A percentile compares a stretch with the other conserved stretches of the same genome.
Conservation (phyloP, 306 rosid species). For the Canavalia gladiata region DNA sequence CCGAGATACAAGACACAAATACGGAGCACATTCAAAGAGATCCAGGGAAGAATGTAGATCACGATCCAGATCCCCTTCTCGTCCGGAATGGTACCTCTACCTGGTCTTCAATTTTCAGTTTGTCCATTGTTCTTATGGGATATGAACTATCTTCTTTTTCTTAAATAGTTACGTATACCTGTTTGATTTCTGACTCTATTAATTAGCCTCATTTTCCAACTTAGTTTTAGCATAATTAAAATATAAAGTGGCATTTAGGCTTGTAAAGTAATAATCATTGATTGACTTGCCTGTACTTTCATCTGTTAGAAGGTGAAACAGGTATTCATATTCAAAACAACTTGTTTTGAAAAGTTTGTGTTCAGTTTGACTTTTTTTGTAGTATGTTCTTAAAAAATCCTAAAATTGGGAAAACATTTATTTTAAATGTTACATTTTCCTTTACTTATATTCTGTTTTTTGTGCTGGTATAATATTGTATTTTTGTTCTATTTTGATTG, state of each 20-base stretch:
- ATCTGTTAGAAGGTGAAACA: background rate
- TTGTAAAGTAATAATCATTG: slow-evolving; percentile 3
- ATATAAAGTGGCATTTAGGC: slow-evolving; percentile 13
- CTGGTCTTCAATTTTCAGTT: slow-evolving; percentile 31
- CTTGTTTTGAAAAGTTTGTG: slow-evolving; percentile 9
- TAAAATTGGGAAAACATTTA: background rate
- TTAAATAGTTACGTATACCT: background rate
- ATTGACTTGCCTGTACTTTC: slow-evolving; percentile 9
- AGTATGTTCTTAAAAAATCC: background rate
- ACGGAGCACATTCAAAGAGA: slow-evolving; percentile 59
- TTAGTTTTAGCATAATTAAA: slow-evolving; percentile 21
- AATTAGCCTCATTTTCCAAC: slow-evolving; percentile 19
- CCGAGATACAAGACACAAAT: slow-evolving; percentile 66
- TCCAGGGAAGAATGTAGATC: slow-evolving; percentile 64
- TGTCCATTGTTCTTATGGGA: slow-evolving; percentile 36
- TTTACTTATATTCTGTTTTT: slow-evolving; percentile 5
- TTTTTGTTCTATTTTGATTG: slow-evolving; percentile 15
- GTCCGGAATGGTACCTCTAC: slow-evolving; percentile 55
- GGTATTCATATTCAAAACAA: background rate
- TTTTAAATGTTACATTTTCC: slow-evolving; percentile 21
- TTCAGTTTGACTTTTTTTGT: background rate
- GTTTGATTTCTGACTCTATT: slow-evolving; percentile 19
- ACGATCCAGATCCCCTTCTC: slow-evolving; percentile 68
- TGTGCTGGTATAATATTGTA: background rate
- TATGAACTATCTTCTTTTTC: background rate